Evolutionary conservation across 176 grass and related monocot genomes (phyloP), one percentile per base, ranked within the genome.

Genomic region (Tuctoria greenei): DNA sequence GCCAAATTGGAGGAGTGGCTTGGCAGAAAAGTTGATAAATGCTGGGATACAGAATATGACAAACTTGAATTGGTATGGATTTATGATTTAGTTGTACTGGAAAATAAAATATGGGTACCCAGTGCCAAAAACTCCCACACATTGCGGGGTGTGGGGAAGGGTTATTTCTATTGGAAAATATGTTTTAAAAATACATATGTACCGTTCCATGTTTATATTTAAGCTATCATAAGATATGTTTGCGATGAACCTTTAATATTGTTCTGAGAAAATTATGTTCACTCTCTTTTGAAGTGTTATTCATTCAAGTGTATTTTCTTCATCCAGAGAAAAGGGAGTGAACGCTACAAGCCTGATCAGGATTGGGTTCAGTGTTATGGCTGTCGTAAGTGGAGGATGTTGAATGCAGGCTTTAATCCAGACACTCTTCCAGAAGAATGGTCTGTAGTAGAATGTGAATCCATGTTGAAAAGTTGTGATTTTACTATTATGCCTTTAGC

Each of bases 281-380:
- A 35, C 21, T 54, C 55, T 31, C 38, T 25, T 79, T 75, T 67
- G 20, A 26, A 65, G 49, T 20, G 21, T 43, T 74, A 44, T 65
- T 73, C 21, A 64, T 54, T 83, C 6, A 52, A 86, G 6, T 80
- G 49, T 64, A 74, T 26, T 58, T 67, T 64, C 28, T 54, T 90
- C 18, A 66, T 76, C 18, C 76, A 97, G 90, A 90, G 72, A 72
- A 88, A 86, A 79, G 76, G 57, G 64, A 64, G 25, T 14, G 85
- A 79, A 26, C 8, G 40, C 57, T 76, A 86, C 79, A 79, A 88
- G 49, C 43, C 93, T 81, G 93, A 97, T 88, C 68, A 84, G 69
- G 71, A 97, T 13, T 93, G 93, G 93, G 93, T 97, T 84, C 93
- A 97, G 69, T 97, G 93, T 31, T 74, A 69, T 60, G 79, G 89